Base-by-base conservation (phyloP, 2,329 filamentous ascomycete species). In the Lachnellula occidentalis region DNA sequence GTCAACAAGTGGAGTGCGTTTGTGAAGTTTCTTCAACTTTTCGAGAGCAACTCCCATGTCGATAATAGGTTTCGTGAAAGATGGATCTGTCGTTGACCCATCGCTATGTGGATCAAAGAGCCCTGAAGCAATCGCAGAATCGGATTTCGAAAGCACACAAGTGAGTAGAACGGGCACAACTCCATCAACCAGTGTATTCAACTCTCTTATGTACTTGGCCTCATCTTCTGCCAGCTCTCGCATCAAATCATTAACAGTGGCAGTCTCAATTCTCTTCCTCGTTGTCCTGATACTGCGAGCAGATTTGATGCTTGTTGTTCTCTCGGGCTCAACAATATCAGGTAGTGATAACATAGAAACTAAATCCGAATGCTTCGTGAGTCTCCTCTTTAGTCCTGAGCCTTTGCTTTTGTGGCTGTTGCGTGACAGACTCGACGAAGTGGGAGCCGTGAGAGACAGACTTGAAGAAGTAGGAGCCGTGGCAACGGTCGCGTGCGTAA, bases 31-130 rank as follows among this genome's bases (percentile, higher is more conserved):
- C 70, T 87, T 91, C 47, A 99, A 74, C 64, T 90, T 86, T 70
- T 97, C 92, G 5, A 99, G 78, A 3, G 87, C 85, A 53, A 96
- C 81, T 7, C 94, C 94, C 92, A 99, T 97, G 64, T 90, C 86
- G 43, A 97, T 85, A 51, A 99, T 95, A 0, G 92, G 88, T 70
- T 90, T 89, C 14, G 89, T 91, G 78, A 64, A 80, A 80, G 58
- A 78, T 70, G 54, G 88, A 72, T 22, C 74, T 78, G 61, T 82
- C 78, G 61, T 82, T 81, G 46, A 76, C 73, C 14, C 34, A 14
- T 43, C 52, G 42, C 58, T 51, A 14, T 61, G 77, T 9, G 80
- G 77, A 17, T 81, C 81, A 66, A 92, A 91, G 2, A 92, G 74
- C 4, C 85, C 84, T 19, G 82, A 80, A 3, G 82, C 80, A 47